Percentiles rank a stretch among this genome's conserved stretches.
These are phyloP conservation scores for Rhizopus arrhizus DNA, from an alignment of 371 early-diverging fungal genomes.

Conservation along the genomic window DNA sequence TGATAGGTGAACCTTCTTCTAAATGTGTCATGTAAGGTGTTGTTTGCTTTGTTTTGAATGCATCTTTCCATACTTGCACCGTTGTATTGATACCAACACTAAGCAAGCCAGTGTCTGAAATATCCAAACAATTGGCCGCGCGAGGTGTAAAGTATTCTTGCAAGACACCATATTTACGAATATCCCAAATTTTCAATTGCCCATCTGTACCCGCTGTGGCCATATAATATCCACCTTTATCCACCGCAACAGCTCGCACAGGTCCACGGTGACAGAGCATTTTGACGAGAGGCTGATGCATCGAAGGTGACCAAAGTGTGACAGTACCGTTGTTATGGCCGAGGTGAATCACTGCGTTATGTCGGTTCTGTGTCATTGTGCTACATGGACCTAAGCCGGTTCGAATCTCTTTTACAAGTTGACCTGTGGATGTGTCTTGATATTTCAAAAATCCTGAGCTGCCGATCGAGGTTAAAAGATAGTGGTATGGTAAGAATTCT, in stretches of 20 bases:
- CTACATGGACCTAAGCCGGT: conserved; percentile 82
- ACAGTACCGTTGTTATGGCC: conserved; percentile 95
- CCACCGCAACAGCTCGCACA: conserved; percentile 86
- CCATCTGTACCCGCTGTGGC: conserved; percentile 93
- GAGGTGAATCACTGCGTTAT: conserved; percentile 91
- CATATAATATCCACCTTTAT: conserved; percentile 87
- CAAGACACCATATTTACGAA: conserved; percentile 84
- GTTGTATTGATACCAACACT: conserved; percentile 82
- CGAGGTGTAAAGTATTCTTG: conserved; percentile 79
- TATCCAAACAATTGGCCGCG: conserved; percentile 75
- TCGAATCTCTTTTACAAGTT: conserved; percentile 80
- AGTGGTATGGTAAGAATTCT: conserved; percentile 97
- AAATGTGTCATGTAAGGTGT: conserved; percentile 92
- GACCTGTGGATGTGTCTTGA: conserved; percentile 97
- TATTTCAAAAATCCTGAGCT: conserved; percentile 87
- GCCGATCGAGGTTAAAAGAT: conserved; percentile 86
- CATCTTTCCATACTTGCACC: conserved; percentile 89
- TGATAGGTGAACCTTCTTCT: conserved; percentile 57
- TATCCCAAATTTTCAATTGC: conserved; percentile 94
- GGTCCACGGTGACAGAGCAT: conserved; percentile 93
- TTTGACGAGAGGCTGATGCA: conserved; percentile 85
- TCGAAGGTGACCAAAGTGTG: conserved; percentile 93
- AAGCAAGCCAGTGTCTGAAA: conserved; percentile 87
- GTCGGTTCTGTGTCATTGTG: conserved; percentile 90
- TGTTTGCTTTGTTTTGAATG: conserved; percentile 70